Conservation (phyloP, 495 filamentous ascomycete species). For the Ramalina intermedia region DNA sequence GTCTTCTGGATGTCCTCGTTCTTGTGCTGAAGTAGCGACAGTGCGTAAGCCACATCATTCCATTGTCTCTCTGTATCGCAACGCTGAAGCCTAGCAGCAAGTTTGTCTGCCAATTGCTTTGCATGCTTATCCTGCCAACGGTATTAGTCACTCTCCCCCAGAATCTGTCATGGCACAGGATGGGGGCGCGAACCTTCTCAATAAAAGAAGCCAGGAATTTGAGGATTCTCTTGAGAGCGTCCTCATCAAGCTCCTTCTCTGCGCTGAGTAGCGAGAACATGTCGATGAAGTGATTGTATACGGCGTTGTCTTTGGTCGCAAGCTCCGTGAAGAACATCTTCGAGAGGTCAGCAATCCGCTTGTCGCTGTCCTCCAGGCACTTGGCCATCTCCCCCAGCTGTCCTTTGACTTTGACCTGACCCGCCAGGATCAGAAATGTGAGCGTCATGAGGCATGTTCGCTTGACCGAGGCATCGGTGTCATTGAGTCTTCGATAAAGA, state of each 20-base stretch:
- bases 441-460: conserved; percentile 96
- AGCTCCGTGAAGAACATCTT: conserved; percentile 98
- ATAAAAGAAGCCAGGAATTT: conserved; percentile 91
- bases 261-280: conserved; percentile 92
- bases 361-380: conserved; percentile 89
- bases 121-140: conserved; percentile 79
- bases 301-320: conserved; percentile 93
- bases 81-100: conserved; percentile 71
- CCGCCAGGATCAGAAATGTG: conserved; percentile 92
- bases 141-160: neutral
- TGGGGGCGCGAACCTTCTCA: conserved; percentile 60
- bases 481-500: conserved; percentile 82
- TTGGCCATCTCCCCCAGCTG: conserved; percentile 99
- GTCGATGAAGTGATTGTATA: conserved; percentile 98
- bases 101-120: conserved; percentile 84
- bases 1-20: conserved; percentile 91
- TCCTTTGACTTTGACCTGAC: conserved; percentile 99
- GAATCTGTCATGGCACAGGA: neutral
- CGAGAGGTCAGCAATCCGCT: conserved; percentile 80
- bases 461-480: conserved; percentile 80
- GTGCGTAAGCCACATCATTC: conserved; percentile 88
- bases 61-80: conserved; percentile 91
- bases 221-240: conserved; percentile 67
- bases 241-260: conserved; percentile 67
- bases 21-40: conserved; percentile 85